These are phyloP conservation scores for Artemisia argyi DNA, from an alignment of 129 eudicot genomes.

Conservation along the genomic window DNA sequence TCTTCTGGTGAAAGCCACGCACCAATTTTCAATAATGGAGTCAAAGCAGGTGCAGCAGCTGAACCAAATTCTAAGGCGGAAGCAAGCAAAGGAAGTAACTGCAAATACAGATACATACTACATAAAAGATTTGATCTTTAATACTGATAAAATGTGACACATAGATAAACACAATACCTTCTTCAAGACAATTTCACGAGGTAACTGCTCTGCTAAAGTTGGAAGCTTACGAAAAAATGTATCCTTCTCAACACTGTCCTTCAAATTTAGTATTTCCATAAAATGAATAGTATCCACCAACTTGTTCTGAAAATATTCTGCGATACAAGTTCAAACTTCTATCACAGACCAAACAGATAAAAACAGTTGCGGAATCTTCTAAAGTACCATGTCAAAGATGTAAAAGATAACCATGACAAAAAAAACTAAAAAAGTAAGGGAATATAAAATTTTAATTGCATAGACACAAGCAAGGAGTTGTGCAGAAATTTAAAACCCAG, in stretches of 20 bases:
- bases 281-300: constrained; percentile 97
- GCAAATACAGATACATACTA: constrained; percentile 16
- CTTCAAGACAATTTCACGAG: constrained; percentile 88
- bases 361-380: neutral
- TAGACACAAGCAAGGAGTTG: neutral
- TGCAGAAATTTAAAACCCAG: constrained; percentile 9
- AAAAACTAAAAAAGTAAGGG: neutral
- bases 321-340: constrained; percentile 22
- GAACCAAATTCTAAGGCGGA: constrained; percentile 93
- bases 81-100: constrained; percentile 89
- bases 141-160: neutral
- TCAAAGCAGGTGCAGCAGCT: constrained; percentile 92
- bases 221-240: constrained; percentile 97
- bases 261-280: constrained; percentile 92
- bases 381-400: neutral
- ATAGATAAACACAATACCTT: constrained; percentile 45
- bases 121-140: neutral
- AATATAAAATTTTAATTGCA: neutral
- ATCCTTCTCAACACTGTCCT: constrained; percentile 98
- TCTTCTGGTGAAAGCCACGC: constrained; percentile 90
- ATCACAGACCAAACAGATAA: neutral
- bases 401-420: neutral
- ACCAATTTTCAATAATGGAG: constrained; percentile 84
- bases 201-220: constrained; percentile 90
- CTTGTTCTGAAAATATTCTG: constrained; percentile 98